Percentiles rank a stretch among this genome's conserved stretches.
Conservation (phyloP, 2,329 filamentous ascomycete species). For the Botrytis elliptica region DNA sequence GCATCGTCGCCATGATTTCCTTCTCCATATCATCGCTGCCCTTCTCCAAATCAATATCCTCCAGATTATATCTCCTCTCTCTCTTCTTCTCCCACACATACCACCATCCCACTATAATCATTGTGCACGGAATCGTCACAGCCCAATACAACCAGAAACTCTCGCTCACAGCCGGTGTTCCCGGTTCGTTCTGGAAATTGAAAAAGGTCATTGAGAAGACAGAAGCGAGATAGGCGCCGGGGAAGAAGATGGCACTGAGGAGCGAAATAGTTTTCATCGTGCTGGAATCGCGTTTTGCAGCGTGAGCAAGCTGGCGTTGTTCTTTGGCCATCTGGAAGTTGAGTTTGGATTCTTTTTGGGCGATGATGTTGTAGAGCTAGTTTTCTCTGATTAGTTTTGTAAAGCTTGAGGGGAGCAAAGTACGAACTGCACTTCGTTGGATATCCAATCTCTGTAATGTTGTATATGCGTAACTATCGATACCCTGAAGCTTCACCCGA, state of each 20-base stretch:
- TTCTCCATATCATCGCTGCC: conserved; percentile 36
- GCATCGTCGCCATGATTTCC: conserved; percentile 35
- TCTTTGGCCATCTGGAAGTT: conserved; percentile 56
- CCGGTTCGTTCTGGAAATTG: conserved; percentile 49
- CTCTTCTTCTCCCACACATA: conserved; percentile 42
- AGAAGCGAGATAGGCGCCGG: conserved; percentile 61
- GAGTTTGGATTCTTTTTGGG: conserved; percentile 62
- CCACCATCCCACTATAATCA: conserved; percentile 55
- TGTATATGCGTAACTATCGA: conserved; percentile 62
- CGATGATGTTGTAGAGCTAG: conserved; percentile 65
- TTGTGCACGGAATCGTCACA: conserved; percentile 58
- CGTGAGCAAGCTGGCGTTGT: conserved; percentile 43
- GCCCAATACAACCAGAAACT: conserved; percentile 64
- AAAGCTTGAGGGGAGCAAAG: background rate
- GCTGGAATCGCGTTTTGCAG: conserved; percentile 45
- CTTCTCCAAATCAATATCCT: conserved; percentile 35
- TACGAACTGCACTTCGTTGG: conserved; percentile 58
- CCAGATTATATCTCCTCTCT: conserved; percentile 29
- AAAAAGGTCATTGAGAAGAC: conserved; percentile 68
- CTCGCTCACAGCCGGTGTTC: conserved; percentile 42
- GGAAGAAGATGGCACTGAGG: conserved; percentile 62
- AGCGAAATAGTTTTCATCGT: conserved; percentile 66
- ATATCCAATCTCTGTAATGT: conserved; percentile 61
- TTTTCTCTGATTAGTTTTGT: background rate
- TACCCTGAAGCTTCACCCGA: conserved; percentile 57